Conservation (phyloP, 768 basidiomycete species). For the Rubroboletus pulcherrimus region DNA sequence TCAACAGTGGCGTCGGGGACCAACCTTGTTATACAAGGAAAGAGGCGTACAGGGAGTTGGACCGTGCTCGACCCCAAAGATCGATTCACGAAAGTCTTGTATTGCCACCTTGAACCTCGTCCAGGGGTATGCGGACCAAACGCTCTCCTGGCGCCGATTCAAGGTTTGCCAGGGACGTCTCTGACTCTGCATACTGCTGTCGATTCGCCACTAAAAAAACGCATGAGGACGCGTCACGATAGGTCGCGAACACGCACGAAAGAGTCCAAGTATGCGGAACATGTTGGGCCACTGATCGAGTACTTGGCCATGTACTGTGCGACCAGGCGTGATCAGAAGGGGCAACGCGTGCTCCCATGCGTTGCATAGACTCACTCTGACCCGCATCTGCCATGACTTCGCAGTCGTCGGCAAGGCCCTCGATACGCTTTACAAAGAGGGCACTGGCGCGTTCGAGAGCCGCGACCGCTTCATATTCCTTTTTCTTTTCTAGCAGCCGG, state of each 20-base stretch:
- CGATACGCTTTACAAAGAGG: slow-evolving; percentile 63
- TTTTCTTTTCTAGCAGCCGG: slow-evolving; percentile 73
- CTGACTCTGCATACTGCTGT: slow-evolving; percentile 29
- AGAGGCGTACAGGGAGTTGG: too few species aligned
- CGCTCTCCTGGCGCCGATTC: slow-evolving; percentile 46
- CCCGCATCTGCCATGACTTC: slow-evolving; percentile 77
- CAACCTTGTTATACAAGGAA: background rate
- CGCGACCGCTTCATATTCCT: slow-evolving; percentile 71
- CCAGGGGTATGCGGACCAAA: slow-evolving; percentile 70
- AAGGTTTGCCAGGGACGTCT: slow-evolving; percentile 17
- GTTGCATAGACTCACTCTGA: slow-evolving; percentile 41
- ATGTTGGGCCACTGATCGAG: slow-evolving; percentile 80
- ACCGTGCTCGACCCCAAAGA: background rate
- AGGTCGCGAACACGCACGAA: slow-evolving; percentile 44
- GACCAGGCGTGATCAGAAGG: background rate
- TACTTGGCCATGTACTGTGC: slow-evolving; percentile 68
- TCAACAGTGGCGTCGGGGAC: background rate
- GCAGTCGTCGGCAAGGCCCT: slow-evolving; percentile 66
- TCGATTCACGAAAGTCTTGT: slow-evolving; percentile 10
- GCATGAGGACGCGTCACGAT: background rate
- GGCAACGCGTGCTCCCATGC: too few species aligned
- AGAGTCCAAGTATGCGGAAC: slow-evolving; percentile 71
- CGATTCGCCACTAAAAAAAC: slow-evolving; percentile 45
- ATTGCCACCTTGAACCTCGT: slow-evolving; percentile 47
- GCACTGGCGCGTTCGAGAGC: slow-evolving; percentile 65